Evolutionary conservation across 2,329 filamentous ascomycete species (phyloP).

Genomic region (Raffaelea deltoideospora): DNA sequence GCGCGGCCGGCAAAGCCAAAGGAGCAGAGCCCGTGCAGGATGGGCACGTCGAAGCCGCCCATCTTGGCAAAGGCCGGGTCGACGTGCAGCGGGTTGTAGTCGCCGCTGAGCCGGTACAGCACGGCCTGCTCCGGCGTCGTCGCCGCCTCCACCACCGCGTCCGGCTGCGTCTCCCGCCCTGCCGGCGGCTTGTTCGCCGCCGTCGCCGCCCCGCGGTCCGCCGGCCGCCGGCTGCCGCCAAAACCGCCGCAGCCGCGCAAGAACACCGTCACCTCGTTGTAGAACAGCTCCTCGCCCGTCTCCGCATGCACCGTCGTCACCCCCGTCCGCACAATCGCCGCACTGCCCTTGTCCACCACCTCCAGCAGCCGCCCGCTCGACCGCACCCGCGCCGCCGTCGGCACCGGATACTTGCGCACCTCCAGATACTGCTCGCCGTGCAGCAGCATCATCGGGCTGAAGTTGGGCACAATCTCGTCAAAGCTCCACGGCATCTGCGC

Average conservation of each 20-base stretch:
- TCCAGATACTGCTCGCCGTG: constrained; percentile 98
- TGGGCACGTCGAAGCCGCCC: constrained; percentile 86
- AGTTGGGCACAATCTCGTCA: constrained; percentile 80
- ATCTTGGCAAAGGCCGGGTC: constrained; percentile 90
- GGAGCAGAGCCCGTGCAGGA: constrained; percentile 92
- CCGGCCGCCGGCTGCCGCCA: constrained; percentile 62
- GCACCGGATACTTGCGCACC: constrained; percentile 80
- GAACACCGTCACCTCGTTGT: constrained; percentile 92
- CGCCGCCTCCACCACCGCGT: constrained; percentile 69
- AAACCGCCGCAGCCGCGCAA: constrained; percentile 85
- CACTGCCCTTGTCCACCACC: constrained; percentile 88
- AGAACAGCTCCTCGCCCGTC: constrained; percentile 83
- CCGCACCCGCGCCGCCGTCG: constrained; percentile 63
- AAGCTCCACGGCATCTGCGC: constrained; percentile 66
- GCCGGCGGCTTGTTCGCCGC: constrained; percentile 61
- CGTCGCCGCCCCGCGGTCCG: constrained; percentile 66
- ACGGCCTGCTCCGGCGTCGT: constrained; percentile 87
- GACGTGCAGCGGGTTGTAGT: constrained; percentile 92
- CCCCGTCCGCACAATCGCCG: constrained; percentile 67
- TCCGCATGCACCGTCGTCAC: constrained; percentile 72
- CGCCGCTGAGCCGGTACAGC: constrained; percentile 82
- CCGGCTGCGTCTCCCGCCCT: constrained; percentile 57
- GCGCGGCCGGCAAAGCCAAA: constrained; percentile 88
- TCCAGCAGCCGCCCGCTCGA: constrained; percentile 74
- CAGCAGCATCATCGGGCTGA: constrained; percentile 95